Conservation (phyloP, 495 filamentous ascomycete species). For the Hypomontagnella monticulosa region DNA sequence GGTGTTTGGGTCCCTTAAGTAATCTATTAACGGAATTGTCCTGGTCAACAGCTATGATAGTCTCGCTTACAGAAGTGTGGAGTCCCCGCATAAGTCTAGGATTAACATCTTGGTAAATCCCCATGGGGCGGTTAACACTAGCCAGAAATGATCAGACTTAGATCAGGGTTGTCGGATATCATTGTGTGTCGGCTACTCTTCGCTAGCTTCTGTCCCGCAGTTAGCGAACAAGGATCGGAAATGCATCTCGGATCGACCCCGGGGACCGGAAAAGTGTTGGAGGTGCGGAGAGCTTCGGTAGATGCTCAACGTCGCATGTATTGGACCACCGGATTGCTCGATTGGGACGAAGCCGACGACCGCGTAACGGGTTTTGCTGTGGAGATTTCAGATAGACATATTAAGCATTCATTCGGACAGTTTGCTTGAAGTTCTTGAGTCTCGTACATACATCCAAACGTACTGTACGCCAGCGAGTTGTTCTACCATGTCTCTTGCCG, state of each 20-base stretch:
- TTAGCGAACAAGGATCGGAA: background rate
- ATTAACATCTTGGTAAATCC: slow-evolving; percentile 1
- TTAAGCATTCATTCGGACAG: background rate
- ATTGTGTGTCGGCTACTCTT: background rate
- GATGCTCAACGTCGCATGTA: slow-evolving; percentile 10
- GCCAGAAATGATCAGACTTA: background rate
- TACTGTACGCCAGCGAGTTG: background rate
- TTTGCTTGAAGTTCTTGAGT: background rate
- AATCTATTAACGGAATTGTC: background rate
- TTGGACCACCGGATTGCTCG: background rate
- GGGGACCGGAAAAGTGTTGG: background rate
- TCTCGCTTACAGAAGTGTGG: background rate
- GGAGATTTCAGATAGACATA: background rate
- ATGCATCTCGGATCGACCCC: background rate
- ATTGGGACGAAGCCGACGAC: background rate
- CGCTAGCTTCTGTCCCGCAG: background rate
- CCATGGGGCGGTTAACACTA: slow-evolving; percentile 7
- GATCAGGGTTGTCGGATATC: slow-evolving; percentile 1
- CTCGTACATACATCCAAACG: background rate
- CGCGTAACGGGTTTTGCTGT: background rate
- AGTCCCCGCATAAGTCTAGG: slow-evolving; percentile 10
- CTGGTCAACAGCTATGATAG: background rate
- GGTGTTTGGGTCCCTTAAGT: background rate
- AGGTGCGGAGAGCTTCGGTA: slow-evolving; percentile 14
- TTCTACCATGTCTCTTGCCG: slow-evolving; percentile 15